Conservation (phyloP, 176 grass and related monocot species). For the Panicum miliaceum region DNA sequence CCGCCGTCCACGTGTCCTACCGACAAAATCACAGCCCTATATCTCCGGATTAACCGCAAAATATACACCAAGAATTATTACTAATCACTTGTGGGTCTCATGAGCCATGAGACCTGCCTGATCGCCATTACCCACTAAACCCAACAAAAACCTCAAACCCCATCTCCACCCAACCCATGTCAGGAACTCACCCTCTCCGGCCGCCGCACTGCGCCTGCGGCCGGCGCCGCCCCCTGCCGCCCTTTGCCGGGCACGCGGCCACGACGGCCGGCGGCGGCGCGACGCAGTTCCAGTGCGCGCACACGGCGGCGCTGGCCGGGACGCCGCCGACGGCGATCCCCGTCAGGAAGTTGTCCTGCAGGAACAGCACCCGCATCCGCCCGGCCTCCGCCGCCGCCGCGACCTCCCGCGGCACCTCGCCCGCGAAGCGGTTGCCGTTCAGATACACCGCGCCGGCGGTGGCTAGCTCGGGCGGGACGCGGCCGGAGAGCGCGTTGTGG, state of each 20-base stretch:
- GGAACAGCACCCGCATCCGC: conserved; percentile 69
- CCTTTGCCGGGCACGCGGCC: conserved; percentile 60
- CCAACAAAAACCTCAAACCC: conserved; percentile 26
- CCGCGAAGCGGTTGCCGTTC: conserved; percentile 66
- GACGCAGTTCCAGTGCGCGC: conserved; percentile 75
- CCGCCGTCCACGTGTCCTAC: conserved; percentile 27
- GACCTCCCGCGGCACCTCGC: conserved; percentile 55
- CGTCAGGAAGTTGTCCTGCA: conserved; percentile 86
- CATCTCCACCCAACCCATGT: neutral
- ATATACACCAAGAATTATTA: conserved; percentile 38
- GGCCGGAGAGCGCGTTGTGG: conserved; percentile 69
- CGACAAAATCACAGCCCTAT: conserved; percentile 49
- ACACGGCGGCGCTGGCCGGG: conserved; percentile 60
- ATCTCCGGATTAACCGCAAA: conserved; percentile 27
- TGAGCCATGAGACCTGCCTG: conserved; percentile 16
- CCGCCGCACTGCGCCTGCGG: conserved; percentile 62
- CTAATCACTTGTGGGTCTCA: conserved; percentile 39
- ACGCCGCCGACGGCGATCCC: conserved; percentile 51
- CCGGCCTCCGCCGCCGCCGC: conserved; percentile 57
- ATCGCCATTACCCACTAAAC: conserved; percentile 30
- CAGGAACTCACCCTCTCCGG: conserved; percentile 33
- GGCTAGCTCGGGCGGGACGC: conserved; percentile 67
- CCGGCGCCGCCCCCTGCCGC: conserved; percentile 59
- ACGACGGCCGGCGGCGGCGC: conserved; percentile 54
- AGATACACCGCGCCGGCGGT: conserved; percentile 59